These are phyloP conservation scores for Hymenochaete sp. DNA, from an alignment of 1,284 basidiomycete species.

Conservation along the genomic window DNA sequence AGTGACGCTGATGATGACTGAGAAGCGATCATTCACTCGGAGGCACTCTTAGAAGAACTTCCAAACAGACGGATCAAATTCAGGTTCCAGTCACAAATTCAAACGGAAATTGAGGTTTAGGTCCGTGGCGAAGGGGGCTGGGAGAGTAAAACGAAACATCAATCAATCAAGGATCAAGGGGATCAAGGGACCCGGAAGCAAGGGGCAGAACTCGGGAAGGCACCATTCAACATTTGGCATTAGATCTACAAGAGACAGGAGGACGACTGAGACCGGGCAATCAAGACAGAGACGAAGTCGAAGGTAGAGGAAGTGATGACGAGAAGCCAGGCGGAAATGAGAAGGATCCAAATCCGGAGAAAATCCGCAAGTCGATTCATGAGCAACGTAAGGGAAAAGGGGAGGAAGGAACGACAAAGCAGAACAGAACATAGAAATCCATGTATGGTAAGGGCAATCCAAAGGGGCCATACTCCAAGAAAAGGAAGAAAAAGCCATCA, in stretches of 20 bases:
- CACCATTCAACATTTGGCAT: too few species aligned
- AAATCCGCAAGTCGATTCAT: not conserved
- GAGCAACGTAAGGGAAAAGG: not conserved
- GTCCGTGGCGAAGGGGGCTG: not conserved
- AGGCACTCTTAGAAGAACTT: too few species aligned
- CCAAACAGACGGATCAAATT: too few species aligned
- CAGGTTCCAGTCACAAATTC: too few species aligned
- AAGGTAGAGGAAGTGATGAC: not conserved
- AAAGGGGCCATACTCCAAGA: too few species aligned
- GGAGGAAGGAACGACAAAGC: not conserved
- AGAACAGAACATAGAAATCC: constrained; percentile 5
- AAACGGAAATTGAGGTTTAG: not conserved
- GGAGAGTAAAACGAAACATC: not conserved
- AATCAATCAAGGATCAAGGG: not conserved
- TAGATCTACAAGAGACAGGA: too few species aligned
- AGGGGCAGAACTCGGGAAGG: too few species aligned
- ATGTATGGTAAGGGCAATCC: too few species aligned
- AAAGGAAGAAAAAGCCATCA: too few species aligned
- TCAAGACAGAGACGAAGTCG: not conserved
- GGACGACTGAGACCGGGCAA: not conserved
- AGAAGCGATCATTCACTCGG: too few species aligned
- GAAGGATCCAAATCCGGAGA: not conserved
- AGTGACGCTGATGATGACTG: too few species aligned
- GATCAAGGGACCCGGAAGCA: not conserved
- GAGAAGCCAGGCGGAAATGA: not conserved